Evolutionary conservation across 129 eudicot genomes (phyloP).

Genomic region (Escallonia rubra): DNA sequence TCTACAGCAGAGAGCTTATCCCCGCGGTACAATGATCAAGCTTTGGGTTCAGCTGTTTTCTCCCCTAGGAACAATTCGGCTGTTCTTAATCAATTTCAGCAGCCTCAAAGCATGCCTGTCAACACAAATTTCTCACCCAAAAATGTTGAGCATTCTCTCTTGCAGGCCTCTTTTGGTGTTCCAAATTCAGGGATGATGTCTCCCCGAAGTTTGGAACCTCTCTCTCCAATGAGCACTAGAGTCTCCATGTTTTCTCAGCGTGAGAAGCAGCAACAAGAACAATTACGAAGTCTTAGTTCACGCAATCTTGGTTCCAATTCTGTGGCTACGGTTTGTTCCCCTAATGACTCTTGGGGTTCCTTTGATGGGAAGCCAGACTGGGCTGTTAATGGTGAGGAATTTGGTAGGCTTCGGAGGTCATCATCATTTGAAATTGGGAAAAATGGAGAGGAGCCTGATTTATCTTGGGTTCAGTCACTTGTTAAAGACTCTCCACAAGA

Average conservation of each 20-base stretch:
- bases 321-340: slow-evolving; percentile 51
- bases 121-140: slow-evolving; percentile 75
- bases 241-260: slow-evolving; percentile 56
- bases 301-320: slow-evolving; percentile 61
- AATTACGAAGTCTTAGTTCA: slow-evolving; percentile 68
- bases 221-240: slow-evolving; percentile 62
- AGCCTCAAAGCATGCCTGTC: slow-evolving; percentile 81
- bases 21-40: slow-evolving; percentile 67
- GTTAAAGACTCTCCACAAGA: slow-evolving; percentile 93
- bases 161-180: slow-evolving; percentile 68
- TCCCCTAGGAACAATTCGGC: slow-evolving; percentile 86
- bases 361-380: slow-evolving; percentile 68
- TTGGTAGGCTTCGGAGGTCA: slow-evolving; percentile 33
- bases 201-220: slow-evolving; percentile 72
- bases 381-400: slow-evolving; percentile 46
- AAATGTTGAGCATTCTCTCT: slow-evolving; percentile 51
- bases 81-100: slow-evolving; percentile 72
- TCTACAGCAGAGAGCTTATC: slow-evolving; percentile 67
- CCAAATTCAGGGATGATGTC: slow-evolving; percentile 73
- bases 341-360: slow-evolving; percentile 56
- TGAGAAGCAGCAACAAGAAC: slow-evolving; percentile 56
- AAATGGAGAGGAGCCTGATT: slow-evolving; percentile 76
- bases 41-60: slow-evolving; percentile 49
- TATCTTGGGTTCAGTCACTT: slow-evolving; percentile 94
- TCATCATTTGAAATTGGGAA: slow-evolving; percentile 40